These are phyloP conservation scores for Chrysoporthe deuterocubensis DNA, from an alignment of 2,329 filamentous ascomycete species.

Conservation along the genomic window DNA sequence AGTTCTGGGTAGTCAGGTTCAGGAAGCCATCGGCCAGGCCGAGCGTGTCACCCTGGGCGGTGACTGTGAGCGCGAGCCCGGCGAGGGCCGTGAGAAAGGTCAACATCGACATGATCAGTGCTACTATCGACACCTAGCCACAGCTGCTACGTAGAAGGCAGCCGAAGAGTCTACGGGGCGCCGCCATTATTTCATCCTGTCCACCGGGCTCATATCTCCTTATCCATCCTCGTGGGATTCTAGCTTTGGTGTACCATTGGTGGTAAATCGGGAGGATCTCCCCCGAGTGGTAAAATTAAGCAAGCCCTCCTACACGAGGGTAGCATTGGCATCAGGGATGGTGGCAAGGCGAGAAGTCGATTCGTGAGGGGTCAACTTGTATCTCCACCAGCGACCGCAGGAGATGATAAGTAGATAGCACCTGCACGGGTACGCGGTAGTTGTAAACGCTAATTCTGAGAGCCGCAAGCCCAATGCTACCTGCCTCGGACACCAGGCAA, in stretches of 20 bases:
- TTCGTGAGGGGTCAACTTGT: conserved; percentile 1
- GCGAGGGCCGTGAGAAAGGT: conserved; percentile 8
- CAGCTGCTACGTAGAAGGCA: background rate
- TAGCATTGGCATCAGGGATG: background rate
- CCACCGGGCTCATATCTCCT: background rate
- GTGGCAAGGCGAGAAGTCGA: background rate
- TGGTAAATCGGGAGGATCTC: conserved; percentile 16
- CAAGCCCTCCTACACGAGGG: background rate
- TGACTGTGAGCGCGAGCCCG: conserved; percentile 2
- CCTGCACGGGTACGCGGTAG: conserved; percentile 7
- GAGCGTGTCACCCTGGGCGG: conserved; percentile 38
- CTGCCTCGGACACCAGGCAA: background rate
- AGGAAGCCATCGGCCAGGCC: conserved; percentile 46
- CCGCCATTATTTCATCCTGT: background rate
- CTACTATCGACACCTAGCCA: conserved; percentile 8
- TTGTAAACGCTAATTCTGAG: background rate
- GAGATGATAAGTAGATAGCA: background rate
- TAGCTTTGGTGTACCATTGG: background rate
- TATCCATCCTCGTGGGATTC: background rate
- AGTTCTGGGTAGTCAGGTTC: conserved; percentile 45
- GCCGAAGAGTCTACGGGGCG: background rate
- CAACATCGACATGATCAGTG: conserved; percentile 2
- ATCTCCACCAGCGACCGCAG: background rate
- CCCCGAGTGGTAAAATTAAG: conserved; percentile 20
- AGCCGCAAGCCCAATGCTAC: background rate